A percentile compares a stretch with the other conserved stretches of the same genome.
phyloP scores from a whole-genome alignment of 1,139 yeast genomes.

The Zygosaccharomyces sapae region DNA sequence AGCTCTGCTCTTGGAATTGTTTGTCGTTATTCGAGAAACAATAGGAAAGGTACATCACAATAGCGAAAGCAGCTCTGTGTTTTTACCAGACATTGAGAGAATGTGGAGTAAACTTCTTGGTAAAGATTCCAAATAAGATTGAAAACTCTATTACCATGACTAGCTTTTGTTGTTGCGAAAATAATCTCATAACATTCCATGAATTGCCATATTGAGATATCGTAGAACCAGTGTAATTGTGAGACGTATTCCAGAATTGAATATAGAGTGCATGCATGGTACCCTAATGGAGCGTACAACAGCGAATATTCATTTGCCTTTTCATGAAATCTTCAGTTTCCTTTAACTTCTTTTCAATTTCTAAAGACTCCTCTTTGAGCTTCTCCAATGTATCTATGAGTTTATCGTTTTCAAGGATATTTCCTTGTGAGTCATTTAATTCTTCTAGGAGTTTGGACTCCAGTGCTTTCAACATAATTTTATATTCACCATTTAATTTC shows the following conservation, averaged over 20 bases:
- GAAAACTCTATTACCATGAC: constrained; percentile 19
- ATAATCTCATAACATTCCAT: constrained; percentile 42
- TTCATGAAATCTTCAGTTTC: constrained; percentile 54
- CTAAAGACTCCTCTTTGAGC: constrained; percentile 59
- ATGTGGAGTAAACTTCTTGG: constrained; percentile 43
- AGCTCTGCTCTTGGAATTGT: neutral
- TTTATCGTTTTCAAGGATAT: constrained; percentile 63
- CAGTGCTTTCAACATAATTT: constrained; percentile 48
- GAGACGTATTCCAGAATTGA: constrained; percentile 44
- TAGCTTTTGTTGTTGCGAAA: constrained; percentile 29
- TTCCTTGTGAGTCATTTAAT: constrained; percentile 55
- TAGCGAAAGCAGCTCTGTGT: constrained; percentile 47
- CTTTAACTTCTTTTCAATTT: constrained; percentile 50
- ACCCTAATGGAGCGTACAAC: constrained; percentile 52
- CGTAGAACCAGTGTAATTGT: constrained; percentile 49
- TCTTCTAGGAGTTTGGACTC: constrained; percentile 61
- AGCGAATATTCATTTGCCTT: constrained; percentile 49
- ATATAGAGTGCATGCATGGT: constrained; percentile 50
- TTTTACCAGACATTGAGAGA: constrained; percentile 49
- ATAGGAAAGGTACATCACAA: constrained; percentile 11
- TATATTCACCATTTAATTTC: constrained; percentile 57
- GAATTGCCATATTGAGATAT: constrained; percentile 52
- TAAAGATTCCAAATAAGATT: constrained; percentile 42
- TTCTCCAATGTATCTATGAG: constrained; percentile 58
- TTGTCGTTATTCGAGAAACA: neutral